Evolutionary conservation across 2,329 filamentous ascomycete genomes (phyloP).

Genomic region (Colletotrichum aenigma): DNA sequence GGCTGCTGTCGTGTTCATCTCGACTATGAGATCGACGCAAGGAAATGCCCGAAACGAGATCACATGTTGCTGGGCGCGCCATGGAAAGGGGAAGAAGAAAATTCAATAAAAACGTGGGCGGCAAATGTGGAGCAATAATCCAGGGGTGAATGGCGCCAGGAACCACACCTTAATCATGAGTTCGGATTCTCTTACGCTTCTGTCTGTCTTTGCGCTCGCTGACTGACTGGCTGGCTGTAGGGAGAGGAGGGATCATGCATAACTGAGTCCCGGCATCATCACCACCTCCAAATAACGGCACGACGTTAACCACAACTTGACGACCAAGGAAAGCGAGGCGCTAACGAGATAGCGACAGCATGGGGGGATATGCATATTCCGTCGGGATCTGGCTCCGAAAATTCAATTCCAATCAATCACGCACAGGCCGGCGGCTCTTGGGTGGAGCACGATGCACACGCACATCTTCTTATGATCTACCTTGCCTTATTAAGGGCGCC

Average conservation of each 20-base stretch:
- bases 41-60: conserved; percentile 3
- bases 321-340: neutral
- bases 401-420: neutral
- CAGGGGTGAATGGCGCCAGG: conserved; percentile 2
- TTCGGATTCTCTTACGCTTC: neutral
- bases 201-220: neutral
- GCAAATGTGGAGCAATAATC: neutral
- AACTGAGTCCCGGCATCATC: neutral
- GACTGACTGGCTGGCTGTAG: neutral
- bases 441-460: neutral
- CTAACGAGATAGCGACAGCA: neutral
- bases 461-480: conserved; percentile 10
- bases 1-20: conserved; percentile 12
- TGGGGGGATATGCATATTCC: neutral
- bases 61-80: neutral
- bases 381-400: neutral
- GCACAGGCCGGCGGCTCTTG: neutral
- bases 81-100: neutral
- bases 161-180: neutral
- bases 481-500: conserved; percentile 17
- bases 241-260: neutral
- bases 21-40: conserved; percentile 12
- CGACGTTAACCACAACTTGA: neutral
- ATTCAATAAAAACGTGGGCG: conserved; percentile 4
- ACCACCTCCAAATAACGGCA: neutral